phyloP scores from a whole-genome alignment of 495 filamentous ascomycete genomes.

The Pyrenula massariospora region DNA sequence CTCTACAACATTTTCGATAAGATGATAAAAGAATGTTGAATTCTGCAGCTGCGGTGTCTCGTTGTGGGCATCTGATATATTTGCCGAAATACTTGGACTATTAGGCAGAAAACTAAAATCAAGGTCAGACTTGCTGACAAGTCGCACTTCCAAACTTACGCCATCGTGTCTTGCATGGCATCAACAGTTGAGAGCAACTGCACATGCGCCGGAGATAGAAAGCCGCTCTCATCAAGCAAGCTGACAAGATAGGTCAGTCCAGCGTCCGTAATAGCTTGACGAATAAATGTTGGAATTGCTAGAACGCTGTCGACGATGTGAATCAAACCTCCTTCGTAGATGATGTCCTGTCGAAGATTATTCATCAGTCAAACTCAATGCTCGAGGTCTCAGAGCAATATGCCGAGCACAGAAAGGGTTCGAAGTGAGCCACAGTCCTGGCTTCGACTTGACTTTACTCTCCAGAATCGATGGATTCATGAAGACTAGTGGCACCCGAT shows the following conservation, averaged over 20 bases:
- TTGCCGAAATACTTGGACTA: too few relatives aligned
- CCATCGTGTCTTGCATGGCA: background rate
- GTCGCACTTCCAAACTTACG: too few relatives aligned
- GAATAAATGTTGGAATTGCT: background rate
- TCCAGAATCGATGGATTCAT: too few relatives aligned
- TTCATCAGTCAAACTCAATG: too few relatives aligned
- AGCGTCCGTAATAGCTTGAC: background rate
- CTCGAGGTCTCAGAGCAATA: too few relatives aligned
- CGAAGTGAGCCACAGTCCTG: too few relatives aligned
- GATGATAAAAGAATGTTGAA: background rate
- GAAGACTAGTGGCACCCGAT: too few relatives aligned
- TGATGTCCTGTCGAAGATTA: background rate
- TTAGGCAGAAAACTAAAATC: too few relatives aligned
- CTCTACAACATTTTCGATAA: background rate
- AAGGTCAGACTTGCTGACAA: too few relatives aligned
- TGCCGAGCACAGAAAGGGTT: too few relatives aligned
- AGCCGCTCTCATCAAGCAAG: background rate
- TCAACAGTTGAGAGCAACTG: background rate
- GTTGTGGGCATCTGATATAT: too few relatives aligned
- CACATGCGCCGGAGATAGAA: background rate
- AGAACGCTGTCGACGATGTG: background rate
- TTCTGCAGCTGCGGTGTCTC: background rate
- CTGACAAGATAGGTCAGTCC: background rate
- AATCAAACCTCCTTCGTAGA: background rate
- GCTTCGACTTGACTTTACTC: too few relatives aligned